Conservation (phyloP, 371 early-diverging fungal genomes). For the Batrachochytrium dendrobatidis region DNA sequence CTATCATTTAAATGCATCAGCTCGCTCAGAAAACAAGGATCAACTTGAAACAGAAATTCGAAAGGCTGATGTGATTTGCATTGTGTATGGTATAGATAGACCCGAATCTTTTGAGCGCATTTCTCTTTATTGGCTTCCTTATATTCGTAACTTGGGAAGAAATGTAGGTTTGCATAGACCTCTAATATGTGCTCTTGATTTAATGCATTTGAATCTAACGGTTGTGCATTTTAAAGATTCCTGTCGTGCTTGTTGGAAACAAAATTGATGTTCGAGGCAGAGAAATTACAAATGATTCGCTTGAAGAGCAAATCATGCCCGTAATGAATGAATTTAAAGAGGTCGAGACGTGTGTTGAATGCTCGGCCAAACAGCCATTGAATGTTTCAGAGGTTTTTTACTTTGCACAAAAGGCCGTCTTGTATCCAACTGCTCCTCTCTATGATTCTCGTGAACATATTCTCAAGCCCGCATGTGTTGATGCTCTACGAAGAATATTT, state of each 20-base stretch:
- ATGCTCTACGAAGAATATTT: conserved; percentile 88
- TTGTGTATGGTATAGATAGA: conserved; percentile 87
- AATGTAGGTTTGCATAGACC: conserved; percentile 59
- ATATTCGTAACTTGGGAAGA: conserved; percentile 79
- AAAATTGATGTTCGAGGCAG: conserved; percentile 86
- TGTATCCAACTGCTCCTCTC: conserved; percentile 92
- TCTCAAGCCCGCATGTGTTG: conserved; percentile 81
- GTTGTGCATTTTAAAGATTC: conserved; percentile 50
- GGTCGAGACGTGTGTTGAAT: conserved; percentile 97
- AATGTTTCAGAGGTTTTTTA: conserved; percentile 98
- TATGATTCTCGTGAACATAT: conserved; percentile 91
- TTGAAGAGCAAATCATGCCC: conserved; percentile 89
- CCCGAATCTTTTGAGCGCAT: conserved; percentile 75
- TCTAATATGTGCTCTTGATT: too few species aligned
- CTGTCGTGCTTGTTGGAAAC: conserved; percentile 94
- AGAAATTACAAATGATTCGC: conserved; percentile 65
- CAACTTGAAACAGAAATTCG: conserved; percentile 83
- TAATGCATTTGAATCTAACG: too few species aligned
- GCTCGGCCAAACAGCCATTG: conserved; percentile 86
- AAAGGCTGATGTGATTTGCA: conserved; percentile 92
- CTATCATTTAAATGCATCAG: conserved; percentile 36
- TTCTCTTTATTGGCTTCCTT: conserved; percentile 85
- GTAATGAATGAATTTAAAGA: conserved; percentile 98
- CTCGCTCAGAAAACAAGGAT: conserved; percentile 78
- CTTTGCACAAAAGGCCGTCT: conserved; percentile 95